Evolutionary conservation across 805 yeast species (phyloP), one percentile per base, ranked within the genome.

Genomic region (Brettanomyces custersianus): DNA sequence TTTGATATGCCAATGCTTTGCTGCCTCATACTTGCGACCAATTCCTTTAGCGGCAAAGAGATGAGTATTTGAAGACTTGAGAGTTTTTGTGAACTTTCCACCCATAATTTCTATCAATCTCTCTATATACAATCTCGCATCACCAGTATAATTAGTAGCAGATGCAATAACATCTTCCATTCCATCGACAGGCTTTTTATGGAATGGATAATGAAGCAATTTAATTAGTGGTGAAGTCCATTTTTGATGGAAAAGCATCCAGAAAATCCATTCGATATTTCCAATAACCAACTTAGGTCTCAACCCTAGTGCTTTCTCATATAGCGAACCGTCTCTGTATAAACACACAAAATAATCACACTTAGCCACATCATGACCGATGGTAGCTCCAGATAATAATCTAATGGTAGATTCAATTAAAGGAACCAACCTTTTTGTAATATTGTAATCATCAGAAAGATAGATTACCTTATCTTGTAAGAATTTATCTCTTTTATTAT

Each of bases 81-180:
- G 59, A 0, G 82, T 73, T 36, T 72, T 72, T 1, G 94, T 79
- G 54, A 81, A 85, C 0, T 59, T 59, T 0, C 90, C 96, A 2
- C 97, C 96, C 48, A 85, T 52, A 1, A 80, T 65, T 16, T 64
- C 63, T 3, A 81, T 72, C 10, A 90, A 60, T 32, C 66, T 66
- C 36, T 77, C 75, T 24, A 92, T 58, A 47, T 85, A 90, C 26
- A 64, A 60, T 29, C 98, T 62, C 1, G 94, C 82, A 49, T 82
- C 92, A 0, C 96, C 96, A 17, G 81, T 72, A 51, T 83, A 87
- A 48, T 86, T 85, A 0, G 96, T 79, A 3, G 84, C 71, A 8
- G 86, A 68, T 9, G 86, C 70, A 4, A 66, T 60, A 26, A 75
- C 54, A n/a, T 70, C 66, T 12, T 60, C 59, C 64, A 81, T 72